These are phyloP conservation scores for Sporothrix schenckii DNA, from an alignment of 2,329 filamentous ascomycete genomes.

Conservation along the genomic window DNA sequence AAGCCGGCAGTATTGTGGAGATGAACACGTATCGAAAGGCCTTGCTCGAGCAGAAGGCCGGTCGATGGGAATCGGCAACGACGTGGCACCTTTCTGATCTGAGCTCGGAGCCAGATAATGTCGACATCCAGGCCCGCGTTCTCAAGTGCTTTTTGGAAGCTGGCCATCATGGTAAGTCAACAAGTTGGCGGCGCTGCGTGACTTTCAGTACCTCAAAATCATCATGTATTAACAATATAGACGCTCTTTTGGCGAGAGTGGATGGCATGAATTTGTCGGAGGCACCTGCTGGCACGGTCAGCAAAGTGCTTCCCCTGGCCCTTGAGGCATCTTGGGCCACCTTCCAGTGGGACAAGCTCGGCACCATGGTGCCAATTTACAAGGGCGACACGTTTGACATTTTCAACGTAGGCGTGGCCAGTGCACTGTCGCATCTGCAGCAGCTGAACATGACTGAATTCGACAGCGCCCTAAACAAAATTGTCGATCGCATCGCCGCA, in stretches of 20 bases:
- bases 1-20: slow-evolving; percentile 64
- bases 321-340: slow-evolving; percentile 92
- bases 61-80: slow-evolving; percentile 90
- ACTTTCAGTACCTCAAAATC: slow-evolving; percentile 36
- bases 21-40: slow-evolving; percentile 93
- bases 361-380: slow-evolving; percentile 64
- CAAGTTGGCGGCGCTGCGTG: neutral
- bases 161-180: slow-evolving; percentile 78
- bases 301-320: slow-evolving; percentile 76
- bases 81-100: slow-evolving; percentile 96
- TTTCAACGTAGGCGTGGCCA: slow-evolving; percentile 82
- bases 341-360: slow-evolving; percentile 75
- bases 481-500: slow-evolving; percentile 71
- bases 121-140: slow-evolving; percentile 78
- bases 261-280: slow-evolving; percentile 65
- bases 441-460: slow-evolving; percentile 57
- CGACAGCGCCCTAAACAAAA: slow-evolving; percentile 58
- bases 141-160: slow-evolving; percentile 89
- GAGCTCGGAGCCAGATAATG: slow-evolving; percentile 73
- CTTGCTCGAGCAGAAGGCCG: slow-evolving; percentile 87
- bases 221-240: slow-evolving; percentile 48
- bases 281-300: slow-evolving; percentile 54
- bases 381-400: slow-evolving; percentile 58
- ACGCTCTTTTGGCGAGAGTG: slow-evolving; percentile 83
- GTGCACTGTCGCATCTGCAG: slow-evolving; percentile 64